Evolutionary conservation across 208 protist genomes (phyloP).

Genomic region (Porcisia hertigi): DNA sequence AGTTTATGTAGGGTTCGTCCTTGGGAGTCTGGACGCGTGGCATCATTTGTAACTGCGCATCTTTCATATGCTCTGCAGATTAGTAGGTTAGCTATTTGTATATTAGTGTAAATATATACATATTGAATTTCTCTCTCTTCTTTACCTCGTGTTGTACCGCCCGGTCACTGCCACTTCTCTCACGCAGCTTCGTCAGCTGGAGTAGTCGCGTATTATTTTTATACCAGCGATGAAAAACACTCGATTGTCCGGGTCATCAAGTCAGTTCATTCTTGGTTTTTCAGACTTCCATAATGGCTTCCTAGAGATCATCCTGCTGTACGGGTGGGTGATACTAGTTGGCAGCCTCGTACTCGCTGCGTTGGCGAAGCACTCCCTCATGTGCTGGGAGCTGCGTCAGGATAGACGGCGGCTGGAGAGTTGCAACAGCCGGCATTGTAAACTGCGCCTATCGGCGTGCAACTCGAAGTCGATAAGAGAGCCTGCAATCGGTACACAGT

Average conservation of each 20-base stretch:
- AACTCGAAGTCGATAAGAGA: background rate
- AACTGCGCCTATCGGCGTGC: conserved; percentile 1
- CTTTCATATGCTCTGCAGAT: too few relatives aligned
- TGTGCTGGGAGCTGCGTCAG: conserved; percentile 30
- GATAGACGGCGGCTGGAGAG: conserved; percentile 21
- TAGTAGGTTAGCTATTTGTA: too few relatives aligned
- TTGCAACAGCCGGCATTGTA: conserved; percentile 26
- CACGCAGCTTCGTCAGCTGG: background rate
- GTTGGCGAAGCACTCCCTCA: conserved; percentile 19
- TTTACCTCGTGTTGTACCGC: too few relatives aligned
- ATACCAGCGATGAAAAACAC: background rate
- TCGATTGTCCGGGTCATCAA: background rate
- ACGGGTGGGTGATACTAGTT: conserved; percentile 27
- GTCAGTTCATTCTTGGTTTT: background rate
- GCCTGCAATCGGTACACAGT: too few relatives aligned
- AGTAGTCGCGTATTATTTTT: too few relatives aligned
- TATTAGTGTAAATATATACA: too few relatives aligned
- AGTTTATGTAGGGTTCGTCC: too few relatives aligned
- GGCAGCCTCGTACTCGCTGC: conserved; percentile 16
- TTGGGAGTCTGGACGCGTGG: too few relatives aligned
- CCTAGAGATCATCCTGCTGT: conserved; percentile 15
- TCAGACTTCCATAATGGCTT: background rate
- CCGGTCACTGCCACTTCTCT: too few relatives aligned
- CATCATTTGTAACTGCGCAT: too few relatives aligned
- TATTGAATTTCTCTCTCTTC: too few relatives aligned